phyloP scores from a whole-genome alignment of 2,329 filamentous ascomycete genomes.

The Sordariomycetes sp. region DNA sequence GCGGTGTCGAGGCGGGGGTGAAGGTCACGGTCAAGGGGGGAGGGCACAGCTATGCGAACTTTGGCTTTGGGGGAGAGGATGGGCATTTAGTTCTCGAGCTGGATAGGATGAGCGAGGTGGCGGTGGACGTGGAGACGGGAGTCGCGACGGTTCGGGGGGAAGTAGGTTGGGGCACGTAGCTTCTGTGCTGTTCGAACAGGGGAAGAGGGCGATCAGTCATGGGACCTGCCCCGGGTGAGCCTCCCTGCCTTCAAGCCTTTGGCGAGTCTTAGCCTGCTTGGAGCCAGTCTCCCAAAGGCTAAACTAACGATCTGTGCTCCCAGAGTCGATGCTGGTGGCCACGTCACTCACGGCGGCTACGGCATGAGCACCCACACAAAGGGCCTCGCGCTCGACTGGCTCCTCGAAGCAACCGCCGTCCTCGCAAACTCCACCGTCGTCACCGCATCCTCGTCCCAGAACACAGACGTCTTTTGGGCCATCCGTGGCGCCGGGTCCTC shows the following conservation, averaged over 20 bases:
- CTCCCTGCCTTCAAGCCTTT: not conserved
- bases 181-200: slow-evolving; percentile 17
- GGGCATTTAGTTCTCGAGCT: slow-evolving; percentile 26
- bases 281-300: too few species aligned
- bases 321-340: slow-evolving; percentile 29
- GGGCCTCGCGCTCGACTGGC: slow-evolving; percentile 19
- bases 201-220: slow-evolving; percentile 23
- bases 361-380: slow-evolving; percentile 12
- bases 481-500: slow-evolving; percentile 25
- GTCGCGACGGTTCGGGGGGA: slow-evolving; percentile 24
- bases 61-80: slow-evolving; percentile 26
- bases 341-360: slow-evolving; percentile 28
- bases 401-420: slow-evolving; percentile 20
- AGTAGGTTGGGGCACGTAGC: slow-evolving; percentile 28
- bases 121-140: slow-evolving; percentile 13
- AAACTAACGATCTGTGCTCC: not conserved
- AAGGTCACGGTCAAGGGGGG: slow-evolving; percentile 37
- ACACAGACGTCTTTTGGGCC: slow-evolving; percentile 28
- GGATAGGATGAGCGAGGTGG: slow-evolving; percentile 22
- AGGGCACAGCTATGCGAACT: slow-evolving; percentile 40
- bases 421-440: slow-evolving; percentile 20
- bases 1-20: slow-evolving; percentile 23
- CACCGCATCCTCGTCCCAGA: slow-evolving; percentile 16
- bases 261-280: not conserved
- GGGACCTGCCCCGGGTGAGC: slow-evolving; percentile 23